These are phyloP conservation scores for Isoetes engelmannii DNA, from an alignment of 83 land plant species.

Conservation along the genomic window DNA sequence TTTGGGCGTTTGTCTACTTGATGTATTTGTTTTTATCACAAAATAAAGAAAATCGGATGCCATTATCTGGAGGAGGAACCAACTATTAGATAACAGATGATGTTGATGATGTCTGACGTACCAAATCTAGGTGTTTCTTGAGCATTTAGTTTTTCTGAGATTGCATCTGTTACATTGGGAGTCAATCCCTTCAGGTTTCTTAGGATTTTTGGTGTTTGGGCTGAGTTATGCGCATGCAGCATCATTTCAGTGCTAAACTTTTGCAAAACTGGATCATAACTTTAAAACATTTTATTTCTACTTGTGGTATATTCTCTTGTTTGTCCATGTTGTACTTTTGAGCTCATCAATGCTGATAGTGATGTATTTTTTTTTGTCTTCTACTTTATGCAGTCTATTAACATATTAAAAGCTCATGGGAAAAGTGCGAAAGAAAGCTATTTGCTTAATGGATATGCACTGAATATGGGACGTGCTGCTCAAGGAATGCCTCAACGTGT, in stretches of 20 bases:
- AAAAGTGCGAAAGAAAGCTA: constrained; percentile 92
- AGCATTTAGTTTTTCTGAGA: no score
- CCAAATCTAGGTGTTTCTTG: no score
- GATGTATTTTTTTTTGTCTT: neutral
- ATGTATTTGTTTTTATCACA: neutral
- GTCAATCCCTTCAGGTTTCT: neutral
- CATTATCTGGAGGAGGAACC: neutral
- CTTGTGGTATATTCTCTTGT: neutral
- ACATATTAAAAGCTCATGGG: constrained; percentile 94
- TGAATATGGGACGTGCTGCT: constrained; percentile 91
- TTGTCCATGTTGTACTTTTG: neutral
- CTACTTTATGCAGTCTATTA: constrained; percentile 57
- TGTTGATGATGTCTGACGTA: no score
- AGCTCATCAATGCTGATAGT: neutral
- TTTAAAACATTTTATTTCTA: neutral
- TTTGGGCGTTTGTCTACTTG: no score
- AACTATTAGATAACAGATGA: no score
- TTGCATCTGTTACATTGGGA: neutral
- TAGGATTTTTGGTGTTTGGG: neutral
- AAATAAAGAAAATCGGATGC: neutral
- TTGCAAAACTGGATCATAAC: neutral
- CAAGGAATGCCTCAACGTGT: constrained; percentile 95
- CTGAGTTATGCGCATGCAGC: no score
- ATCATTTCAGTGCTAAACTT: neutral
- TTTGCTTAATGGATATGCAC: constrained; percentile 88